Evolutionary conservation across 2,329 filamentous ascomycete species (phyloP), one percentile per base, ranked within the genome.

Genomic region (Diaporthe batatas): DNA sequence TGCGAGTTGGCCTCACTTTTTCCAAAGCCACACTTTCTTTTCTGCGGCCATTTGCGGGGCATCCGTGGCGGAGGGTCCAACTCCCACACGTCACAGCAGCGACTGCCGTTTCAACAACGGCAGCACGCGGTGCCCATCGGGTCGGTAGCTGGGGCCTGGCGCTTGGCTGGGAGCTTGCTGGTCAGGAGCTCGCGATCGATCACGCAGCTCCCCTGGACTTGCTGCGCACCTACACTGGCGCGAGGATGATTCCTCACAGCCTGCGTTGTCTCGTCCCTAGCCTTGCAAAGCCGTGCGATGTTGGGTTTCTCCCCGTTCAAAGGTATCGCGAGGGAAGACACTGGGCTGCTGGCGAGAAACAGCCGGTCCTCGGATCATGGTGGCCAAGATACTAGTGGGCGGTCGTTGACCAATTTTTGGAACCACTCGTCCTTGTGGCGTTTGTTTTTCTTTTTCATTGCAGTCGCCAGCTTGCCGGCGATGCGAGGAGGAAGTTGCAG

Each of bases 121-220:
- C 55, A 70, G 68, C 68, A 70, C 44, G 68, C 68, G 68, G 55
- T 51, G 68, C 68, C 55, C 68, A 70, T 62, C 68, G 68, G 68
- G 32, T 70, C 68, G 68, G 68, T 70, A 70, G 68, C 68, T 62
- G 68, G 68, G 68, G 68, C 68, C 68, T 62, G 68, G 68, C 55
- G 68, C 68, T 59, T 39, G 68, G 68, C 55, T 59, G 44, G 68
- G 54, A 23, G 68, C 23, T 21, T 32, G 39, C 18, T 51, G 55
- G 32, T 70, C 55, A 70, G 68, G 68, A 70, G 29, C 68, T 59
- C 32, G 54, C 55, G 21, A 70, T n/a, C 34, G 42, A 70, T 59
- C 68, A 51, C 3, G 32, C 23, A 14, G 68, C 32, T 42, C 54
- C 51, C 65, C 32, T 29, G 44, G 51, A 49, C 54, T 53, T 70